Conservation (phyloP, 129 eudicot species). For the Flaveria sonorensis region DNA sequence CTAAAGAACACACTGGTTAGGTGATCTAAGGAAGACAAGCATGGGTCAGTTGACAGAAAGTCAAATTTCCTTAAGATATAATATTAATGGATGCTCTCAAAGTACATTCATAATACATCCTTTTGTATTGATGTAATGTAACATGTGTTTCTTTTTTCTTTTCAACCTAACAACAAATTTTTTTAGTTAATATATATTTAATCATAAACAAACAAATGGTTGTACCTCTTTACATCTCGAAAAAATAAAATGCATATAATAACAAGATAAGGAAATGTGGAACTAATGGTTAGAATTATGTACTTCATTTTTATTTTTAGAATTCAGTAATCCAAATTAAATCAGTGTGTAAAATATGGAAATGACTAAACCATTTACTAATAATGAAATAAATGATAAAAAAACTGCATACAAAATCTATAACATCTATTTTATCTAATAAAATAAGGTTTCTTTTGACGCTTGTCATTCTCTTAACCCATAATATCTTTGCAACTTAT, state of each 20-base stretch:
- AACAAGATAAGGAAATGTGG: constrained; percentile 28
- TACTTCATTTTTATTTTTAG: background rate
- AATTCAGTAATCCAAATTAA: background rate
- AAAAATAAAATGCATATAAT: constrained; percentile 14
- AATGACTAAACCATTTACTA: background rate
- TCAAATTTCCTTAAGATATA: constrained; percentile 37
- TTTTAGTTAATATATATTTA: background rate
- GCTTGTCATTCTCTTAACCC: too few species aligned
- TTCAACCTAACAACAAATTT: background rate
- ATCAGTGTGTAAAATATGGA: background rate
- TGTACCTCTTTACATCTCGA: constrained; percentile 31
- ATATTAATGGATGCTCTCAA: constrained; percentile 40
- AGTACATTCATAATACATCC: constrained; percentile 43
- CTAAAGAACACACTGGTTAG: constrained; percentile 25
- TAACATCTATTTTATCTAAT: too few species aligned
- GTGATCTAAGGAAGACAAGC: constrained; percentile 33
- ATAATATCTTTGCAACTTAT: too few species aligned
- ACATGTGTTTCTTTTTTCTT: constrained; percentile 29
- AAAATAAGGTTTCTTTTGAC: too few species aligned
- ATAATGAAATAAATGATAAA: background rate
- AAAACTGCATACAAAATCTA: background rate
- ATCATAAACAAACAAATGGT: constrained; percentile 11
- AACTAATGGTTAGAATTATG: constrained; percentile 5
- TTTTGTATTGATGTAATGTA: constrained; percentile 39
- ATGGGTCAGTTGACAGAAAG: constrained; percentile 38